Evolutionary conservation across 2,329 filamentous ascomycete genomes (phyloP).

Genomic region (Trichoderma harzianum): DNA sequence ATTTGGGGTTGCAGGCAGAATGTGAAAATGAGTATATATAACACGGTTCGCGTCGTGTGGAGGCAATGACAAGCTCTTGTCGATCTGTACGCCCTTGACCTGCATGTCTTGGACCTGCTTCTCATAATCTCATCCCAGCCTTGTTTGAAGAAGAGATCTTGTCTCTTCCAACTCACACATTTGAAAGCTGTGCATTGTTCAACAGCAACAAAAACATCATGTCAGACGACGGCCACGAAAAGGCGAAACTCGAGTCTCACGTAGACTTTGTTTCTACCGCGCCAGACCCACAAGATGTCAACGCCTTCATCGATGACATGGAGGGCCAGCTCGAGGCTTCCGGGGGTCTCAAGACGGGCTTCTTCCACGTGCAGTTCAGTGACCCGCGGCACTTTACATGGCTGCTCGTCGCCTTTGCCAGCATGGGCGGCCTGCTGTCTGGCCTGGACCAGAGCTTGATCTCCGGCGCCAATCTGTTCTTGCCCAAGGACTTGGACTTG

Average conservation of each 20-base stretch:
- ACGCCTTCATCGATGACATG: constrained; percentile 41
- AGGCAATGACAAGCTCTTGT: neutral
- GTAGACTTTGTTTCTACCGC: constrained; percentile 33
- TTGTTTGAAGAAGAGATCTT: neutral
- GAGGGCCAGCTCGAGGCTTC: constrained; percentile 38
- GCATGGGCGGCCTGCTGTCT: constrained; percentile 69
- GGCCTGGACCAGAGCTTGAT: constrained; percentile 72
- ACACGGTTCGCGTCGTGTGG: neutral
- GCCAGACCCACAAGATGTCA: constrained; percentile 33
- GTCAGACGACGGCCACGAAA: constrained; percentile 25
- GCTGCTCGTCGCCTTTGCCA: constrained; percentile 67
- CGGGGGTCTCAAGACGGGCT: constrained; percentile 34
- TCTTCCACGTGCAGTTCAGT: constrained; percentile 56
- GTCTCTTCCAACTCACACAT: neutral
- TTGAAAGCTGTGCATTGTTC: neutral
- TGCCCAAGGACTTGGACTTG: constrained; percentile 58
- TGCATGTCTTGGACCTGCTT: constrained; percentile 8
- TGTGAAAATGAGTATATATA: neutral
- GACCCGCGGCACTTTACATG: constrained; percentile 65
- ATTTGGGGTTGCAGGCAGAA: neutral
- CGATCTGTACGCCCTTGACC: constrained; percentile 8
- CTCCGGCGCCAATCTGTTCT: constrained; percentile 64
- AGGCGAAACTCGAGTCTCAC: constrained; percentile 33
- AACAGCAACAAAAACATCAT: neutral
- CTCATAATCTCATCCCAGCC: neutral